phyloP scores from a whole-genome alignment of 495 filamentous ascomycete genomes.

The Lasiosphaeria hispida region DNA sequence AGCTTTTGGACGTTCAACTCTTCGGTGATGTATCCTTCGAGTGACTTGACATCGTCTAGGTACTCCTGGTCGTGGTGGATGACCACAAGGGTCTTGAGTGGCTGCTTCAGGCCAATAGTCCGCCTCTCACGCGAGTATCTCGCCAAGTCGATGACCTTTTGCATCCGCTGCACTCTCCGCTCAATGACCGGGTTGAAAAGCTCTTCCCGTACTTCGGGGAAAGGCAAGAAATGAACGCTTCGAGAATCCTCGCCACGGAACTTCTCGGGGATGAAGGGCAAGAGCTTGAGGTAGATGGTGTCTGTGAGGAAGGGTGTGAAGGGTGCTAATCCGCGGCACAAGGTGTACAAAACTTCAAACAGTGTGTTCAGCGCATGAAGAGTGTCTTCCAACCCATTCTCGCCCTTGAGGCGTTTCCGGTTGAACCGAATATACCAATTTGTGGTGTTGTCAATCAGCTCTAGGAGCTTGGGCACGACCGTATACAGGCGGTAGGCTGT shows the following conservation, averaged over 20 bases:
- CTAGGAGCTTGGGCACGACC: constrained; percentile 84
- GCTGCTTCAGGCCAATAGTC: constrained; percentile 82
- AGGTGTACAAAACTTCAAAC: constrained; percentile 92
- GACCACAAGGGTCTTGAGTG: constrained; percentile 84
- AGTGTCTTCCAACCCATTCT: constrained; percentile 78
- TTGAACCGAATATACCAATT: constrained; percentile 99
- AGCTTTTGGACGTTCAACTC: constrained; percentile 88
- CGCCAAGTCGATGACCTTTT: constrained; percentile 87
- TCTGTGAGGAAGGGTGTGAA: constrained; percentile 97
- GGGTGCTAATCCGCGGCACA: constrained; percentile 82
- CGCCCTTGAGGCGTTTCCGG: constrained; percentile 90
- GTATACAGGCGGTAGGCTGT: constrained; percentile 83
- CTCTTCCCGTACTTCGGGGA: constrained; percentile 82
- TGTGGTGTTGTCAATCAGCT: constrained; percentile 89
- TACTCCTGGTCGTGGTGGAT: constrained; percentile 85
- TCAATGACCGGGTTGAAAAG: constrained; percentile 86
- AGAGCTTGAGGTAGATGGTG: constrained; percentile 85
- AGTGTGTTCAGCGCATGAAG: constrained; percentile 89
- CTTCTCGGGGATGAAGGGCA: constrained; percentile 57
- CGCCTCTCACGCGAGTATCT: constrained; percentile 83
- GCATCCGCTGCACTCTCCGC: constrained; percentile 85
- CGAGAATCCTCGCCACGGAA: constrained; percentile 68
- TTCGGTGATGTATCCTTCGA: constrained; percentile 81
- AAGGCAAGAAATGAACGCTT: constrained; percentile 88
- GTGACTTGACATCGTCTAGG: constrained; percentile 78